These are phyloP conservation scores for Tricholoma bakamatsutake DNA, from an alignment of 768 basidiomycete genomes.

Conservation along the genomic window DNA sequence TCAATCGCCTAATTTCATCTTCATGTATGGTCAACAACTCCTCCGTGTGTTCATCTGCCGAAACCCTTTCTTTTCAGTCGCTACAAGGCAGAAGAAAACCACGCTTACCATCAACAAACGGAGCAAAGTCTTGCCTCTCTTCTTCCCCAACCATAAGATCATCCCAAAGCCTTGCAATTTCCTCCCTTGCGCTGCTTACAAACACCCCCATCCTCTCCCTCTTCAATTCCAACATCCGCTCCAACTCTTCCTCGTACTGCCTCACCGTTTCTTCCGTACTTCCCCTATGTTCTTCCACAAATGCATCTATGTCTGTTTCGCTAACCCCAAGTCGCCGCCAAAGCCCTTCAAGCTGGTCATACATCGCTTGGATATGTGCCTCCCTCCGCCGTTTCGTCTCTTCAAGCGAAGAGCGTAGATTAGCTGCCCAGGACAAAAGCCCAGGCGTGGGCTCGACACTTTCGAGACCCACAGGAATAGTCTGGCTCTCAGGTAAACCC, in stretches of 20 bases:
- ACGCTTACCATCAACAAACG: slow-evolving; percentile 72
- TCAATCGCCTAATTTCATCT: slow-evolving; percentile 74
- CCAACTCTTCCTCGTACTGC: slow-evolving; percentile 87
- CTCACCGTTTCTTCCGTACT: slow-evolving; percentile 70
- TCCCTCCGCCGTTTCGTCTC: slow-evolving; percentile 74
- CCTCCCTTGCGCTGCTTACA: slow-evolving; percentile 71
- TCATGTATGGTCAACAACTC: slow-evolving; percentile 83
- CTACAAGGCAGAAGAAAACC: background rate
- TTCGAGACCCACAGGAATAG: slow-evolving; percentile 51
- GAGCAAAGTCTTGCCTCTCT: slow-evolving; percentile 73
- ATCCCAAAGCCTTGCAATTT: slow-evolving; percentile 80
- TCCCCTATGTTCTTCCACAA: slow-evolving; percentile 83
- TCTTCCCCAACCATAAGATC: slow-evolving; percentile 82
- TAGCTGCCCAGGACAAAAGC: slow-evolving; percentile 68
- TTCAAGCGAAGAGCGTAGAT: slow-evolving; percentile 52
- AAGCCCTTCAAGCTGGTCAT: slow-evolving; percentile 86
- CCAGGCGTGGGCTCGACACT: slow-evolving; percentile 73
- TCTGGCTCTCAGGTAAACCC: slow-evolving; percentile 30
- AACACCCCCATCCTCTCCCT: slow-evolving; percentile 83
- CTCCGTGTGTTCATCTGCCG: slow-evolving; percentile 79
- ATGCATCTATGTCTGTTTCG: slow-evolving; percentile 83
- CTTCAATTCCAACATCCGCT: slow-evolving; percentile 86
- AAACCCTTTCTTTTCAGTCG: slow-evolving; percentile 3
- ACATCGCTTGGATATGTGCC: slow-evolving; percentile 85
- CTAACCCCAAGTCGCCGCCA: slow-evolving; percentile 84